phyloP scores from a whole-genome alignment of 176 grass and related monocot species.

The Bromus sterilis region DNA sequence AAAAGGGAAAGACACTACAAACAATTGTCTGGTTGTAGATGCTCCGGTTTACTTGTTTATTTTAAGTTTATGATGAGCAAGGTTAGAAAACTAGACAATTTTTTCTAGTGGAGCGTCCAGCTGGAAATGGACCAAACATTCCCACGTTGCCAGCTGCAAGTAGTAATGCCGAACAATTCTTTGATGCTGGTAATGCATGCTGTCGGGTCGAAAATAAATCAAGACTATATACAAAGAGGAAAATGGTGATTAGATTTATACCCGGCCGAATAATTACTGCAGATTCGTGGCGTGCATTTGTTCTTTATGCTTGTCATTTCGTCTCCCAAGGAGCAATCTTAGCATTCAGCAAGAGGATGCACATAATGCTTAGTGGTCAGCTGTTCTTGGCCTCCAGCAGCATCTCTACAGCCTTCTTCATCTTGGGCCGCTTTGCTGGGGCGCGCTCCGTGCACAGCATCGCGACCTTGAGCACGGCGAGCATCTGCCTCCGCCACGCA shows the following conservation, averaged over 20 bases:
- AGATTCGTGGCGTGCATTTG: neutral
- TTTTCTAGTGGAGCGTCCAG: neutral
- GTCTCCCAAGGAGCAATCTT: neutral
- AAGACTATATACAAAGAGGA: conserved; percentile 16
- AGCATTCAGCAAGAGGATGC: conserved; percentile 6
- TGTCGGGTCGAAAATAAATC: neutral
- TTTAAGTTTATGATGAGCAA: neutral
- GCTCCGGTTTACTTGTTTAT: neutral
- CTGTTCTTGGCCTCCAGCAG: conserved; percentile 65
- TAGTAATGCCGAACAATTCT: neutral
- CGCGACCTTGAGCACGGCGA: conserved; percentile 66
- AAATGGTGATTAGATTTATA: neutral
- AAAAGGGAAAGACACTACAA: too few relatives aligned
- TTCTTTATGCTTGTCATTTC: neutral
- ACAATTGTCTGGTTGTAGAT: too few relatives aligned
- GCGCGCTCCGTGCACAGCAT: conserved; percentile 70
- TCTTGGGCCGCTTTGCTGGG: conserved; percentile 71
- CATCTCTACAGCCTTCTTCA: conserved; percentile 91
- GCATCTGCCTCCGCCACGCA: conserved; percentile 92
- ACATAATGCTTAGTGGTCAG: neutral
- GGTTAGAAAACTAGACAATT: neutral
- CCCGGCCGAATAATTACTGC: neutral
- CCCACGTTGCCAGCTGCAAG: neutral
- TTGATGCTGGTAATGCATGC: neutral
- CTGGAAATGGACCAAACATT: conserved; percentile 23